Evolutionary conservation across 805 yeast genomes (phyloP).

Genomic region (Candida pseudoglaebosa): DNA sequence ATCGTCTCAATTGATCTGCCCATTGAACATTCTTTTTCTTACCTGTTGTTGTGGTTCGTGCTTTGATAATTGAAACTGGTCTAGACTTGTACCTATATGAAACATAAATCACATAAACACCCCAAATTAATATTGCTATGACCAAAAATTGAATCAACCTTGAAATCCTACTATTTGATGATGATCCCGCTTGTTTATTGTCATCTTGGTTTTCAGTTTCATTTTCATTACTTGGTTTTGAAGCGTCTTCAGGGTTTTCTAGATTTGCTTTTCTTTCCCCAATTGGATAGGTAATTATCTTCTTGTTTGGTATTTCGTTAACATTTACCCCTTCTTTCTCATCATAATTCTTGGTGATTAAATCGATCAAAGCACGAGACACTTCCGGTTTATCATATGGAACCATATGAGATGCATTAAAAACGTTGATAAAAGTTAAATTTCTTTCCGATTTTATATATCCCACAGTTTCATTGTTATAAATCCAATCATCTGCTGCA

Average conservation of each 20-base stretch:
- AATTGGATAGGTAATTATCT: conserved; percentile 27
- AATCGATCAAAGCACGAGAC: conserved; percentile 67
- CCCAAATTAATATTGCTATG: conserved; percentile 37
- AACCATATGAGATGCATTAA: conserved; percentile 88
- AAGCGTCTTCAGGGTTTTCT: conserved; percentile 1
- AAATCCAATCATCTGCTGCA: conserved; percentile 37
- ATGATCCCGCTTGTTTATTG: conserved; percentile 1
- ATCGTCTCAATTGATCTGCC: conserved; percentile 41
- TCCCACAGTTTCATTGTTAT: conserved; percentile 37
- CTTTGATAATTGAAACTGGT: conserved; percentile 41
- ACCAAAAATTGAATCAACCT: conserved; percentile 39
- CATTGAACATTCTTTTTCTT: conserved; percentile 44
- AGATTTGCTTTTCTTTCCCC: conserved; percentile 14
- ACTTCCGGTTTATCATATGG: conserved; percentile 75
- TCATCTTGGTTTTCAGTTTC: background rate
- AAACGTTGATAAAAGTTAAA: conserved; percentile 70
- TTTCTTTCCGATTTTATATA: conserved; percentile 52
- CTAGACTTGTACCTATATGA: conserved; percentile 27
- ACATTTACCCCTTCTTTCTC: conserved; percentile 12
- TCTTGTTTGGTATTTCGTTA: conserved; percentile 11
- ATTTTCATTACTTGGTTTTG: background rate
- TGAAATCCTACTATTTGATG: conserved; percentile 19
- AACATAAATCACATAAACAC: conserved; percentile 34
- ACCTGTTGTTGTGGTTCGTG: conserved; percentile 23
- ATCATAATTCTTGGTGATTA: conserved; percentile 32